A percentile compares a stretch with the other conserved stretches of the same genome.
Evolutionary conservation across 805 yeast genomes (phyloP).

Genomic region (Zygosaccharomyces bisporus): DNA sequence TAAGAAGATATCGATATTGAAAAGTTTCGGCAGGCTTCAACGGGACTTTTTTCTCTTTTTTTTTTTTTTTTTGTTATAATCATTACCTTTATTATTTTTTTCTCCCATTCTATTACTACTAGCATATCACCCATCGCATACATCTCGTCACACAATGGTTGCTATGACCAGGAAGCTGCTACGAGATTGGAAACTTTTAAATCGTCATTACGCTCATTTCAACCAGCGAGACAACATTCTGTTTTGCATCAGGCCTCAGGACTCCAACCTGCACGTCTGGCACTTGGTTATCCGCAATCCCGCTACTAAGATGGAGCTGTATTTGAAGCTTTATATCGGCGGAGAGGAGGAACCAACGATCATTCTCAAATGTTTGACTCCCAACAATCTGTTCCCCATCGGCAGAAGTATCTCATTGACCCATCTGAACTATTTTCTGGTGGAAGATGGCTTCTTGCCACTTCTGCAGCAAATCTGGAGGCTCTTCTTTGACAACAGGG

Average conservation of each 20-base stretch:
- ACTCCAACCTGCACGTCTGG: slow-evolving; percentile 35
- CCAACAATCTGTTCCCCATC: slow-evolving; percentile 27
- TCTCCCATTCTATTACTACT: neutral
- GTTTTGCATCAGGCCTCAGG: slow-evolving; percentile 33
- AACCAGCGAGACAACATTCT: slow-evolving; percentile 9
- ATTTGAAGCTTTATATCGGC: slow-evolving; percentile 25
- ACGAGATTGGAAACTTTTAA: slow-evolving; percentile 34
- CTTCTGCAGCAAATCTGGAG: slow-evolving; percentile 25
- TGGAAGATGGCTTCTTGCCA: slow-evolving; percentile 21
- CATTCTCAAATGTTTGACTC: slow-evolving; percentile 30
- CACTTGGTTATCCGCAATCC: slow-evolving; percentile 29
- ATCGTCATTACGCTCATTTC: slow-evolving; percentile 11
- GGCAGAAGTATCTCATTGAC: slow-evolving; percentile 28
- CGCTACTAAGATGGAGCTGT: slow-evolving; percentile 20
- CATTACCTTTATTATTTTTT: no score
- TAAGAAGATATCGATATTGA: neutral
- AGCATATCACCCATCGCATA: slow-evolving; percentile 5
- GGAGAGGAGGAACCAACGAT: slow-evolving; percentile 22
- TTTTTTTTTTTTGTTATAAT: no score
- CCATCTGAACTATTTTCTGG: slow-evolving; percentile 20
- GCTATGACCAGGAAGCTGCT: slow-evolving; percentile 27
- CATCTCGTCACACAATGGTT: slow-evolving; percentile 11
- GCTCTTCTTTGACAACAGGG: slow-evolving; percentile 14
- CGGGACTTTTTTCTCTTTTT: no score
- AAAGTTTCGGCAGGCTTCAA: no score